These are phyloP conservation scores for Pilasporangium apinafurcum DNA, from an alignment of 352 stramenopile species.

Conservation along the genomic window DNA sequence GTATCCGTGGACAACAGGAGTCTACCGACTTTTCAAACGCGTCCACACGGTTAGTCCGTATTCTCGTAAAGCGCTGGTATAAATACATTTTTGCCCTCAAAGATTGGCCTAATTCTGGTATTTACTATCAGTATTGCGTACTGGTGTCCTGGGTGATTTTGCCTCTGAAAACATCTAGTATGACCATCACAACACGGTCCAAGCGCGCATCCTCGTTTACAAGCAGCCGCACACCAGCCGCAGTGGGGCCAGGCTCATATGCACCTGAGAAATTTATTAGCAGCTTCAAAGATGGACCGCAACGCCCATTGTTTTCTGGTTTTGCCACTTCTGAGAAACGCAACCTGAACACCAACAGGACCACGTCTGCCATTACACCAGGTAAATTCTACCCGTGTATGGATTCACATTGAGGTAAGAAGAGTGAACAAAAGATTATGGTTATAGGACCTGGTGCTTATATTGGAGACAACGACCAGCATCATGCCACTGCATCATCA, in stretches of 20 bases:
- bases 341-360: conserved; percentile 77
- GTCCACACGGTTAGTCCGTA: no score
- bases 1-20: no score
- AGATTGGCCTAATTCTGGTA: no score
- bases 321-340: conserved; percentile 67
- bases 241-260: conserved; percentile 65
- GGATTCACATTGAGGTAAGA: background rate
- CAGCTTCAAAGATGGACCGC: conserved; percentile 36
- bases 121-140: no score
- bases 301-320: conserved; percentile 45
- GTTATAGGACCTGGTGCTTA: conserved; percentile 56
- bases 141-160: background rate
- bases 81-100: no score
- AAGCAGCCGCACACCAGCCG: conserved; percentile 27
- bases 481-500: conserved; percentile 15
- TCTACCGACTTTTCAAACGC: no score
- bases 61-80: no score
- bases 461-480: conserved; percentile 10
- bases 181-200: conserved; percentile 78
- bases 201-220: conserved; percentile 63
- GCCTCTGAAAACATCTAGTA: conserved; percentile 6
- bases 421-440: background rate
- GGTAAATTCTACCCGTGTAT: conserved; percentile 13
- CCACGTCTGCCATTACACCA: conserved; percentile 68
- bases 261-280: conserved; percentile 36